phyloP scores from a whole-genome alignment of 768 basidiomycete species.

The Mycena floridula region DNA sequence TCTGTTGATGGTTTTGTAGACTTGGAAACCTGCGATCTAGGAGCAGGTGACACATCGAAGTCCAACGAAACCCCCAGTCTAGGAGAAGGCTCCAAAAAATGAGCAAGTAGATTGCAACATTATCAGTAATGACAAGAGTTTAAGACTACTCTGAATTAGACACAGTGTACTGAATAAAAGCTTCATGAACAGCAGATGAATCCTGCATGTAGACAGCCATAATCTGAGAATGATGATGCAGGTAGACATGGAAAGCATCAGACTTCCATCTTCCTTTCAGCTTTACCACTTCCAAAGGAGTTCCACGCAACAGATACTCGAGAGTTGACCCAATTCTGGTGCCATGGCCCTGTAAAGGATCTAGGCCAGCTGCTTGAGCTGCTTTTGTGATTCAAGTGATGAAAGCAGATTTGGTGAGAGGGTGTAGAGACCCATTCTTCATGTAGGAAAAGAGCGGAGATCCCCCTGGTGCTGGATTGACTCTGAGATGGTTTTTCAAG shows the following conservation, averaged over 20 bases:
- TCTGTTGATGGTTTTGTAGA: no score
- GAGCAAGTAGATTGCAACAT: no score
- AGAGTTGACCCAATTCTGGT: conserved; percentile 20
- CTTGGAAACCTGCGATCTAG: no score
- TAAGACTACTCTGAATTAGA: no score
- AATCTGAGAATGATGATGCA: conserved; percentile 13
- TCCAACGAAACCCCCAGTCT: no score
- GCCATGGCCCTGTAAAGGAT: no score
- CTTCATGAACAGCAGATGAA: conserved; percentile 6
- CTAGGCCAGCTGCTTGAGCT: not conserved
- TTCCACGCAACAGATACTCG: conserved; percentile 16
- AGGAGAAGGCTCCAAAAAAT: no score
- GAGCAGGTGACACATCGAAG: no score
- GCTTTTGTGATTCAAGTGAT: conserved; percentile 6
- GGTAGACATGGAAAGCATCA: conserved; percentile 15
- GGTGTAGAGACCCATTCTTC: no score
- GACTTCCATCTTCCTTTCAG: conserved; percentile 16
- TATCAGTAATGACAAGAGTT: no score
- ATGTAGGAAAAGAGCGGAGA: conserved; percentile 26
- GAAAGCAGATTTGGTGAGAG: conserved; percentile 20
- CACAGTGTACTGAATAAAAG: conserved; percentile 4
- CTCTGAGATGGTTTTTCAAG: conserved; percentile 17
- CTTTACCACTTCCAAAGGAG: conserved; percentile 17
- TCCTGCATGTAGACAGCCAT: conserved; percentile 16
- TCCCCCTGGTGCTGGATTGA: conserved; percentile 21